Percentiles rank a stretch among this genome's conserved stretches.
Evolutionary conservation across 163 green algal species (phyloP).

Genomic region (Prototheca wickerhamii): DNA sequence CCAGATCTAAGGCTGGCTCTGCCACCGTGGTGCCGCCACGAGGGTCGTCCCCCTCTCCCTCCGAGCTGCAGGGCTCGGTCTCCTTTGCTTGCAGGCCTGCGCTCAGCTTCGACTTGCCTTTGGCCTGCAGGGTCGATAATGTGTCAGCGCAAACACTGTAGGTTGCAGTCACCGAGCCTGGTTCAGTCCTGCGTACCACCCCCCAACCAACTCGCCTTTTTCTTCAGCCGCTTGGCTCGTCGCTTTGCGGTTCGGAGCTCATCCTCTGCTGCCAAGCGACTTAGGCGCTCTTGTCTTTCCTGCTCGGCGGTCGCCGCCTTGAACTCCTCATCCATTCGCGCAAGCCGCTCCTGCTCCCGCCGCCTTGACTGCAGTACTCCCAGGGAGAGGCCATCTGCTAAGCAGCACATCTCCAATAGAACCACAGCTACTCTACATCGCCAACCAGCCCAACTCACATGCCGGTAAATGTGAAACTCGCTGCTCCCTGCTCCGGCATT

Average conservation of each 20-base stretch:
- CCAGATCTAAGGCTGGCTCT: no score
- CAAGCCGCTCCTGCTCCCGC: conserved; percentile 55
- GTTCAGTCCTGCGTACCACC: no score
- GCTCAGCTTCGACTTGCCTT: no score
- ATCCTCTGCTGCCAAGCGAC: conserved; percentile 13
- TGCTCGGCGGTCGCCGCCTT: conserved; percentile 22
- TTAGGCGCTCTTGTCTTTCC: conserved; percentile 6
- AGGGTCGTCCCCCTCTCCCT: no score
- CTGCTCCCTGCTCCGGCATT: conserved; percentile 70
- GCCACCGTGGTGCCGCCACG: no score
- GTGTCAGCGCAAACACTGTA: no score
- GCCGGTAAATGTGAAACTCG: conserved; percentile 78
- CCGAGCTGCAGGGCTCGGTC: no score
- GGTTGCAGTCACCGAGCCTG: no score
- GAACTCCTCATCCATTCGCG: conserved; percentile 47
- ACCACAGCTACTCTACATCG: neutral
- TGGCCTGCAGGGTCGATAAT: no score
- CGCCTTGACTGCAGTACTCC: conserved; percentile 39
- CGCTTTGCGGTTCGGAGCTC: conserved; percentile 53
- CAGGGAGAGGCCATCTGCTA: neutral
- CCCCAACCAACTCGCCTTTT: conserved; percentile 53
- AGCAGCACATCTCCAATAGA: neutral
- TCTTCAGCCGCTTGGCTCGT: conserved; percentile 53
- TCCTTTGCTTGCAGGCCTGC: no score
- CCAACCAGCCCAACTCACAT: conserved; percentile 18